phyloP scores from a whole-genome alignment of 768 basidiomycete genomes.

The Paxillus ammoniavirescens region DNA sequence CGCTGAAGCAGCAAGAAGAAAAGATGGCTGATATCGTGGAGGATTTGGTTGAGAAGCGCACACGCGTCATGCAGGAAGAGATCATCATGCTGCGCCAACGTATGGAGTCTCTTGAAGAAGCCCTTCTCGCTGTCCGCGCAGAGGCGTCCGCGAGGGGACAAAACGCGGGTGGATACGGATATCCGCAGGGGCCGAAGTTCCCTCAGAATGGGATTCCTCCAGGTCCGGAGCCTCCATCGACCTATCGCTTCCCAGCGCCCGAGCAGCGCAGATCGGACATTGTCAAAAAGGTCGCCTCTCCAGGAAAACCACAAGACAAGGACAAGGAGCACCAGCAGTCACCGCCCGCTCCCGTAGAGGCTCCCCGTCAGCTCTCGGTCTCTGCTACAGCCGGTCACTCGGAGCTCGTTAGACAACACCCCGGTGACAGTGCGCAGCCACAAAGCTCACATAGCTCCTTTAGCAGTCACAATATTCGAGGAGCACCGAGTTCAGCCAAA shows the following conservation, averaged over 20 bases:
- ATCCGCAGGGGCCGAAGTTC: constrained; percentile 23
- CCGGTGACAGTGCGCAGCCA: not conserved
- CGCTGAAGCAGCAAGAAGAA: constrained; percentile 59
- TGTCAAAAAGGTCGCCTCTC: constrained; percentile 38
- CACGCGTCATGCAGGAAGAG: constrained; percentile 60
- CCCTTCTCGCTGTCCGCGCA: constrained; percentile 30
- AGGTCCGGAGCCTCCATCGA: constrained; percentile 31
- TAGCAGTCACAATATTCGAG: constrained; percentile 16
- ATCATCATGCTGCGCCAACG: constrained; percentile 56
- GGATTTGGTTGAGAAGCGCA: constrained; percentile 57
- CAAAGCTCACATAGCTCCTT: constrained; percentile 17
- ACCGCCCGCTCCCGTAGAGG: constrained; percentile 47
- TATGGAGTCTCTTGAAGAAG: constrained; percentile 67
- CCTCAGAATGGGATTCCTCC: constrained; percentile 38
- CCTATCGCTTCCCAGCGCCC: constrained; percentile 50
- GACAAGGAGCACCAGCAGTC: constrained; percentile 39
- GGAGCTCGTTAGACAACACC: constrained; percentile 37
- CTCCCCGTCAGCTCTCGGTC: constrained; percentile 46
- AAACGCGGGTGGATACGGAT: constrained; percentile 12
- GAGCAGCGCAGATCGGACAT: constrained; percentile 34
- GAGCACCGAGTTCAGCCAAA: constrained; percentile 16
- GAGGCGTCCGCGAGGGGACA: constrained; percentile 18
- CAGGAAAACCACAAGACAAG: constrained; percentile 38
- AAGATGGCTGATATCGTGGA: constrained; percentile 59
- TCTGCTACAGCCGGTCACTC: constrained; percentile 42